Conservation (phyloP, 2,329 filamentous ascomycete species). For the Aspergillus pseudotamarii region DNA sequence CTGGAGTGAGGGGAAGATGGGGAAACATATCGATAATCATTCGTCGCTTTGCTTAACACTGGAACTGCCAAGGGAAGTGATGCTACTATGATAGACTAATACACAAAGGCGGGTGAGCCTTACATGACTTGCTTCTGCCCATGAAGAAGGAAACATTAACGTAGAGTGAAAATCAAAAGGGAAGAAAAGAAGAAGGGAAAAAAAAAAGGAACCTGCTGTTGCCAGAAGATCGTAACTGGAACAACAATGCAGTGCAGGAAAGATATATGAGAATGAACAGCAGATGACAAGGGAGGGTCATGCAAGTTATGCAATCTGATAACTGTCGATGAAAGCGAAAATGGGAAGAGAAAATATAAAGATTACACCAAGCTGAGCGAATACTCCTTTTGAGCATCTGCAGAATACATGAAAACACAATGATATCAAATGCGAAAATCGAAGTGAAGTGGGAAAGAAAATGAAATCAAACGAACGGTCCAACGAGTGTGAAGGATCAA, state of each 20-base stretch:
- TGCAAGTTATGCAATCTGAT: conserved; percentile 32
- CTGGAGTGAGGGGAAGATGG: not conserved
- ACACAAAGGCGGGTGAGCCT: conserved; percentile 29
- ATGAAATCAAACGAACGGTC: conserved; percentile 16
- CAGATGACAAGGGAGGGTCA: conserved; percentile 24
- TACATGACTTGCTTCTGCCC: conserved; percentile 24
- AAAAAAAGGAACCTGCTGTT: conserved; percentile 10
- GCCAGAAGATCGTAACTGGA: conserved; percentile 33
- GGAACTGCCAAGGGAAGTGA: conserved; percentile 22
- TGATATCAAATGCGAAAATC: conserved; percentile 15
- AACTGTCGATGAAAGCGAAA: conserved; percentile 26
- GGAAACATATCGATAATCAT: conserved; percentile 21
- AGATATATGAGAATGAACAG: conserved; percentile 18
- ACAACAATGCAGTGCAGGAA: conserved; percentile 20
- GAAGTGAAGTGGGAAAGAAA: conserved; percentile 12
- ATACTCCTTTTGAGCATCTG: conserved; percentile 16
- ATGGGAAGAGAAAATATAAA: conserved; percentile 21
- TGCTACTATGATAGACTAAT: conserved; percentile 31
- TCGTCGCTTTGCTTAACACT: conserved; percentile 22
- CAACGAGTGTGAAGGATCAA: conserved; percentile 18
- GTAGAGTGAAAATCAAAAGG: conserved; percentile 19
- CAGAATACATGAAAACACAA: conserved; percentile 18
- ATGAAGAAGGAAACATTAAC: conserved; percentile 27
- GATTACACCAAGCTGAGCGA: conserved; percentile 14
- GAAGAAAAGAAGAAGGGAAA: conserved; percentile 3